A percentile compares a stretch with the other conserved stretches of the same genome.
Evolutionary conservation across 768 basidiomycete genomes (phyloP).

Genomic region (Psilocybe sp.): DNA sequence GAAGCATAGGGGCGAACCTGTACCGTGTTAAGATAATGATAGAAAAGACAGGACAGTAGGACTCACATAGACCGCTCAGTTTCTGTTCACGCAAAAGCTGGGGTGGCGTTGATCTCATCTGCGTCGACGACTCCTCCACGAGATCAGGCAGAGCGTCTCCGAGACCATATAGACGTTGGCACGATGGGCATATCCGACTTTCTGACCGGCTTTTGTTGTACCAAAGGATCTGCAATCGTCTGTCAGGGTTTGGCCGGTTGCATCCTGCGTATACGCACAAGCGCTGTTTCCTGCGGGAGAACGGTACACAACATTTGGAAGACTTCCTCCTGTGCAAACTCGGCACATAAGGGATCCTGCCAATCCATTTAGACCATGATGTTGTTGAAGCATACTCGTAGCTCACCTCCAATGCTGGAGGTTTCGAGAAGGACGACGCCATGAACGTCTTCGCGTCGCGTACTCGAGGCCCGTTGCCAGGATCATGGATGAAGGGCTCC

Average conservation of each 20-base stretch:
- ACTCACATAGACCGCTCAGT: conserved; percentile 77
- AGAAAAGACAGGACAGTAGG: background rate
- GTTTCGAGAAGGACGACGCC: conserved; percentile 63
- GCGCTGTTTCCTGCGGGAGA: conserved; percentile 67
- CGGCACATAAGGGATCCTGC: conserved; percentile 65
- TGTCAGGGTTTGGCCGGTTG: background rate
- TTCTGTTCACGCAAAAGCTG: conserved; percentile 51
- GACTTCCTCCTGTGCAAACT: conserved; percentile 75
- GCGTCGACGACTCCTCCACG: conserved; percentile 20
- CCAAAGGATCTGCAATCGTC: conserved; percentile 60
- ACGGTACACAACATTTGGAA: conserved; percentile 68
- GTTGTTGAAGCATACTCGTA: background rate
- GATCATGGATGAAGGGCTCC: conserved; percentile 69
- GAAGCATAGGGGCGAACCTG: conserved; percentile 79
- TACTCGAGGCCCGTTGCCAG: conserved; percentile 78
- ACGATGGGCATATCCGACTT: conserved; percentile 76
- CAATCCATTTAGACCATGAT: background rate
- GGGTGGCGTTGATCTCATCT: conserved; percentile 9
- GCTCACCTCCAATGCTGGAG: conserved; percentile 51
- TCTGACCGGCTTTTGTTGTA: conserved; percentile 78
- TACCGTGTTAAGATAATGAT: background rate
- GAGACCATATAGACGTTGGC: conserved; percentile 66
- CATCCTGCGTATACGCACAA: conserved; percentile 42
- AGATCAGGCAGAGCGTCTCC: conserved; percentile 63
- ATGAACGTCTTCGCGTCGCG: conserved; percentile 66